These are phyloP conservation scores for Plasmodiophora brassicae DNA, from an alignment of 208 protist species.

Conservation along the genomic window DNA sequence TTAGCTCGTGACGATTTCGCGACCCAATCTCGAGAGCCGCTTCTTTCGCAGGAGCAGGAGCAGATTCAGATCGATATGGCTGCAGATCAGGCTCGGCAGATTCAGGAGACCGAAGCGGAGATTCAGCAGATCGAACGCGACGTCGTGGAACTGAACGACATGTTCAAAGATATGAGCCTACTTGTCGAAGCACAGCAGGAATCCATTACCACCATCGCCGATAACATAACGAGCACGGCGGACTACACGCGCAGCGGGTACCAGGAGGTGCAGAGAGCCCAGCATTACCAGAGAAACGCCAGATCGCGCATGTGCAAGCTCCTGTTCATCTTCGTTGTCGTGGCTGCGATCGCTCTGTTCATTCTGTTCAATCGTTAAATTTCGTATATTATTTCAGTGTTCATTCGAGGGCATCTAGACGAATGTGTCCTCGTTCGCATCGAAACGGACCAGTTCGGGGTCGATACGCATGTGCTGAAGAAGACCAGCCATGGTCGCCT, in stretches of 20 bases:
- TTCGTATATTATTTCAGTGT: too few relatives aligned
- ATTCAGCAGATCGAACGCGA: constrained; percentile 3
- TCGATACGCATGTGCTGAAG: too few relatives aligned
- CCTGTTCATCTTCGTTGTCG: neutral
- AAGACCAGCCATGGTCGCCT: too few relatives aligned
- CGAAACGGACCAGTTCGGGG: too few relatives aligned
- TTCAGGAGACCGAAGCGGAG: constrained; percentile 10
- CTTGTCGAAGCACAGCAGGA: constrained; percentile 12
- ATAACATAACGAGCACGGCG: neutral
- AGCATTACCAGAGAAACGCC: neutral
- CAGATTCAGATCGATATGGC: constrained; percentile 24
- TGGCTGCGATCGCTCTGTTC: neutral
- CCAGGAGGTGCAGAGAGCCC: neutral
- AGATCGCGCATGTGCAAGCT: neutral
- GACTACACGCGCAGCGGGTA: neutral
- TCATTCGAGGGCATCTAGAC: too few relatives aligned
- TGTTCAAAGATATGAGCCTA: constrained; percentile 19
- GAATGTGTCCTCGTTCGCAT: too few relatives aligned
- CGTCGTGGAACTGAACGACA: constrained; percentile 9
- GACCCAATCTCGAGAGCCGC: neutral
- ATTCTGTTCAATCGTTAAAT: neutral
- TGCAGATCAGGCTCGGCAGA: neutral
- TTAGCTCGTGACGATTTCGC: neutral
- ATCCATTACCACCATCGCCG: neutral
- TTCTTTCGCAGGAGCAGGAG: neutral